Base-by-base conservation (phyloP, 169 alveolate species). In the Plasmodium berghei region DNA sequence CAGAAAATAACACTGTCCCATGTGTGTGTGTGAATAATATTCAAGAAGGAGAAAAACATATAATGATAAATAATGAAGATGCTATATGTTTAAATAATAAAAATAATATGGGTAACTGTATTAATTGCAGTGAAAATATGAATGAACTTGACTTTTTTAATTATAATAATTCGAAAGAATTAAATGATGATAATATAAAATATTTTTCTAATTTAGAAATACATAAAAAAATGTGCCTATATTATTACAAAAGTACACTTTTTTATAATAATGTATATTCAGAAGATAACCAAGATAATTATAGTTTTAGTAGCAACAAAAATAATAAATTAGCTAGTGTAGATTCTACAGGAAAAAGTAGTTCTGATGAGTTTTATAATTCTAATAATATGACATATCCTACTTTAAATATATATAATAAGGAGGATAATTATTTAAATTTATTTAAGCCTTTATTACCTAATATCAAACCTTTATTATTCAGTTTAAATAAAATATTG, bases 391-490 rank as follows among this genome's bases (percentile, higher is more conserved):
- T 34, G 42, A 6, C 42, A 34, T 34, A 34, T 34, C 34, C 77
- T 9, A 18, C 69, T 40, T 46, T 83, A n/a, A 66, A 83, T 55
- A 48, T 56, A 34, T 83, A 67, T 49, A 83, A 58, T 49, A 67
- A 83, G 28, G 58, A 62, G 9, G 67, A 83, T 28, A 83, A 83
- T 45, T 83, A 83, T 83, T 40, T 67, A 55, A 55, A 83, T 67
- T 62, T 83, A 42, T 83, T 83, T 48, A 66, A 83, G 28, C 90
- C 90, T 10, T 54, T 83, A 45, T 18, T 83, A 34, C 90, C 90
- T 24, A 83, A 71, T 28, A 67, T 83, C 14, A 83, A 83, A 16
- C 40, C 69, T 56, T 67, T 83, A 46, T 62, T 83, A 16, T 55
- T 83, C 42, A 83, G 85, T 28, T 62, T 83, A 55, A 83, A 83